Evolutionary conservation across 495 filamentous ascomycete species (phyloP), one percentile per base, ranked within the genome.

Genomic region (Lepidopterella palustris): DNA sequence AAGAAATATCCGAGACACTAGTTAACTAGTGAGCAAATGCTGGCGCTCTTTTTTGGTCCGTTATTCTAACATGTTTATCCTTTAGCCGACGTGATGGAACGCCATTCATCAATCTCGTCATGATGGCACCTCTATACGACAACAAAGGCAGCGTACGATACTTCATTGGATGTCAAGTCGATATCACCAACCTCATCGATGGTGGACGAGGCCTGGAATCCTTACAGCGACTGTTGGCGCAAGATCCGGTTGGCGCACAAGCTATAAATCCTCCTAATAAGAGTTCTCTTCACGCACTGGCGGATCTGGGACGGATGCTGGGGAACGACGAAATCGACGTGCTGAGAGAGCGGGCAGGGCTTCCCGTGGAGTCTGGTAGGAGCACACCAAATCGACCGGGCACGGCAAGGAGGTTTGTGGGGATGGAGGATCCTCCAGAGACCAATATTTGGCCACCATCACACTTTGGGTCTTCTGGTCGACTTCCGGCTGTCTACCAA

Each of bases 1-100:
- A 81, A 45, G 84, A 87, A 61, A 79, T 86, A 47, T 85, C 78
- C 51, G 87, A 89, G 60, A 76, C 84, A 0, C 74, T 89, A 11
- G 72, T 89, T 0, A 87, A 89, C 66, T 89, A 89, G 62, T 60
- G 45, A 60, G 78, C 67, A 31, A 32, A 51, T 40, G 23, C 45
- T 45, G 13, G 53, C 54, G 55, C 50, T 49, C 69, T 26, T 48
- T n/a, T n/a, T n/a, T n/a, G n/a, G n/a, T n/a, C n/a, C n/a, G n/a
- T n/a, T 57, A 58, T 68, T 32, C 50, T 61, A 18, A 42, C 24
- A 23, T 15, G 23, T 10, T 4, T 11, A 18, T 57, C 79, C 75
- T 25, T 39, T 29, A 60, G 57, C 62, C 73, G 82, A 35, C 72
- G 83, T 53, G 83, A 86, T 59, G 83, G 84, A 2, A 81, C 78